Percentiles rank a stretch among this genome's conserved stretches.
Evolutionary conservation across 2,329 filamentous ascomycete genomes (phyloP).

Genomic region (Exophiala phaeomuriformis): DNA sequence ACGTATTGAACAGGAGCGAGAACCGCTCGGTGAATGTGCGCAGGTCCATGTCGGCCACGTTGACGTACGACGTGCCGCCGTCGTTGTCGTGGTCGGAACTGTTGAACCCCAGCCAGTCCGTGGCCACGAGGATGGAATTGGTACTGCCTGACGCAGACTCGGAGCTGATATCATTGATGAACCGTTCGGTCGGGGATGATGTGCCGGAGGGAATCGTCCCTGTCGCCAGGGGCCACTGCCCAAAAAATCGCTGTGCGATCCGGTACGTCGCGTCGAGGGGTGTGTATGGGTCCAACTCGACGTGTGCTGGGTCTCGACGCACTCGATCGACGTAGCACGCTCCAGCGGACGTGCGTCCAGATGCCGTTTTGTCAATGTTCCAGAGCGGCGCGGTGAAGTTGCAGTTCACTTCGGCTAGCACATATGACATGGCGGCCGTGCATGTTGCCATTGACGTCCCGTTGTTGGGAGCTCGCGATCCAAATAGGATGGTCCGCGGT

Average conservation of each 20-base stretch:
- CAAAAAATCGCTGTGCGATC: slow-evolving; percentile 1
- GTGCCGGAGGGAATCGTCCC: slow-evolving; percentile 1
- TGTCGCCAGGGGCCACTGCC: slow-evolving; percentile 1
- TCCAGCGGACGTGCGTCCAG: neutral
- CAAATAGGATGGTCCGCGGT: neutral
- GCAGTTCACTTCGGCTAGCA: slow-evolving; percentile 2
- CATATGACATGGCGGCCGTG: neutral
- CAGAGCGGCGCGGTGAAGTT: slow-evolving; percentile 4
- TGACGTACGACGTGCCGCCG: neutral
- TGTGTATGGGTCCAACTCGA: neutral
- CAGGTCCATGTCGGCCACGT: neutral
- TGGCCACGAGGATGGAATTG: slow-evolving; percentile 4
- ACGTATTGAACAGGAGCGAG: slow-evolving; percentile 3
- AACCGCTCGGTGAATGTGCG: slow-evolving; percentile 3
- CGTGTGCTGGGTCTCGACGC: neutral
- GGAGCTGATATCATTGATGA: slow-evolving; percentile 3
- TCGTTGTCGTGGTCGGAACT: neutral
- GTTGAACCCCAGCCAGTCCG: slow-evolving; percentile 4
- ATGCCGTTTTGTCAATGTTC: slow-evolving; percentile 4
- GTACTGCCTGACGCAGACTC: neutral
- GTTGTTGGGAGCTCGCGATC: neutral
- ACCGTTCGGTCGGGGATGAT: slow-evolving; percentile 1
- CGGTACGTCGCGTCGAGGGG: slow-evolving; percentile 1
- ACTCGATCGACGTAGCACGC: slow-evolving; percentile 1
- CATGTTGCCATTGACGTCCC: neutral